Percentiles rank a stretch among this genome's conserved stretches.
These are phyloP conservation scores for Cyberlindnera veronae DNA, from an alignment of 805 yeast species.

Conservation along the genomic window DNA sequence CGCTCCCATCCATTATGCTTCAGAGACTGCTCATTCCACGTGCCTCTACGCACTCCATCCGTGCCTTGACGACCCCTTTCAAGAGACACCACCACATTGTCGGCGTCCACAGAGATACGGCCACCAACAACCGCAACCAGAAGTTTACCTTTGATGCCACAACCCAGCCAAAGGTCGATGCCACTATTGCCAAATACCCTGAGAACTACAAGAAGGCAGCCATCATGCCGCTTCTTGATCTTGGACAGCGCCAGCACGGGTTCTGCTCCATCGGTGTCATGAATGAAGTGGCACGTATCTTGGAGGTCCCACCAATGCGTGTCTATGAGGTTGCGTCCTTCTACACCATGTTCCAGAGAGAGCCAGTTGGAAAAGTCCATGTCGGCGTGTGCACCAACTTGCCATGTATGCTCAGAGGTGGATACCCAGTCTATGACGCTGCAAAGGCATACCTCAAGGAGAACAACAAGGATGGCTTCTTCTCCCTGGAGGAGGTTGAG, in stretches of 20 bases:
- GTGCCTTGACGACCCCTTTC: background rate
- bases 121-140: conserved; percentile 59
- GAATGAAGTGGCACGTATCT: conserved; percentile 82
- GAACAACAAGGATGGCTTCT: conserved; percentile 69
- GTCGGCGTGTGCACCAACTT: conserved; percentile 87
- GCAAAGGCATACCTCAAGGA: conserved; percentile 58
- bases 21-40: background rate
- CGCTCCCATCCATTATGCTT: too few relatives aligned
- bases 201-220: conserved; percentile 85
- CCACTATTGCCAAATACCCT: conserved; percentile 76
- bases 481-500: conserved; percentile 84
- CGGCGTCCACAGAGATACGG: conserved; percentile 67
- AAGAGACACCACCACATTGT: conserved; percentile 21
- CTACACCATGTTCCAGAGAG: conserved; percentile 86
- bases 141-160: conserved; percentile 72
- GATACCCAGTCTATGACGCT: conserved; percentile 75
- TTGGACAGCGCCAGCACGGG: conserved; percentile 86
- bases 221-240: conserved; percentile 79
- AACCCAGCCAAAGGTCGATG: conserved; percentile 65
- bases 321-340: conserved; percentile 91
- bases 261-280: conserved; percentile 82
- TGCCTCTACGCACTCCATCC: background rate
- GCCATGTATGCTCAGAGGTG: conserved; percentile 82
- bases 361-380: conserved; percentile 82
- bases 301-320: conserved; percentile 92